A percentile compares a stretch with the other conserved stretches of the same genome.
phyloP scores from a whole-genome alignment of 2,329 filamentous ascomycete genomes.

The Aureobasidium sp. region DNA sequence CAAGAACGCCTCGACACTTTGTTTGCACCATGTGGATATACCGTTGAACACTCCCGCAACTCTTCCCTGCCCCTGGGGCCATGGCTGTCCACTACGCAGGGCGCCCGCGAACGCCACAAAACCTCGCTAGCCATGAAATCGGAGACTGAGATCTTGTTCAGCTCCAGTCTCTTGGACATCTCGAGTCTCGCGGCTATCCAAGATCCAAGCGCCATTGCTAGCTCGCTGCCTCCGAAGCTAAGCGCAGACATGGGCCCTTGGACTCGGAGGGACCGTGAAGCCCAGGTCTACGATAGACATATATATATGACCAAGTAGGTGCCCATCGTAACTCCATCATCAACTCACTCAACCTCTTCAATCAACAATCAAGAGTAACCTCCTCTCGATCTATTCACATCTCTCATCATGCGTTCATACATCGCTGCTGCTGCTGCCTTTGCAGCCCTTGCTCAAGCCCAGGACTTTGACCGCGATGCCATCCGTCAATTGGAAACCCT shows the following conservation, averaged over 20 bases:
- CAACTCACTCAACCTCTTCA: constrained; percentile 4
- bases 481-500: constrained; percentile 6
- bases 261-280: not conserved
- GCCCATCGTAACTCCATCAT: constrained; percentile 8
- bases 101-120: constrained; percentile 9
- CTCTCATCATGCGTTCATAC: constrained; percentile 11
- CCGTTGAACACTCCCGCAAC: constrained; percentile 12
- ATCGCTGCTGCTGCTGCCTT: constrained; percentile 16
- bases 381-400: not conserved
- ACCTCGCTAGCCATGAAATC: not conserved
- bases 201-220: constrained; percentile 9
- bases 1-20: constrained; percentile 17
- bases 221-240: constrained; percentile 14
- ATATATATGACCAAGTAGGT: constrained; percentile 8
- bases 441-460: constrained; percentile 21
- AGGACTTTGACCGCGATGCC: constrained; percentile 25
- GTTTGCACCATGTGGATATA: constrained; percentile 14
- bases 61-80: constrained; percentile 13
- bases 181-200: constrained; percentile 6
- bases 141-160: constrained; percentile 12
- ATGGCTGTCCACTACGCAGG: not conserved
- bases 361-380: constrained; percentile 9
- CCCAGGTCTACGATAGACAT: not conserved
- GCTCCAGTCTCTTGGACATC: constrained; percentile 2
- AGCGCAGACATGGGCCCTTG: not conserved